phyloP scores from a whole-genome alignment of 1,139 yeast genomes.

The Debaryomyces coudertii region DNA sequence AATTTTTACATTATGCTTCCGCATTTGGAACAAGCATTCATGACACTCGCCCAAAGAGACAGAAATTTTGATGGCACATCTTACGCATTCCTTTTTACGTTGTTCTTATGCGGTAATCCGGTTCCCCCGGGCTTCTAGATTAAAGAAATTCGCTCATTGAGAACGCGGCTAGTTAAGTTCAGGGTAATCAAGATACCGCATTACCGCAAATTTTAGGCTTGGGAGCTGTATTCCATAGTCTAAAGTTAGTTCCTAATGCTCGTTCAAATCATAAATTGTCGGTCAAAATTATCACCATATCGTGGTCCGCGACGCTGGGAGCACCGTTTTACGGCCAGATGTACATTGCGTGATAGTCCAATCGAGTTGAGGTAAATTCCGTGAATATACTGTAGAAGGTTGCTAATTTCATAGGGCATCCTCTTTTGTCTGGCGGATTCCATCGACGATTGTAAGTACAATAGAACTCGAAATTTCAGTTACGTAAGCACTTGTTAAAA shows the following conservation, averaged over 20 bases:
- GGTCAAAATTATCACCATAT: not conserved
- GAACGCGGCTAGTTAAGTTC: not conserved
- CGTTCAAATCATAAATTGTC: not conserved
- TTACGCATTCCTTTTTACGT: not conserved
- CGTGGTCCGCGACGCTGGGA: not conserved
- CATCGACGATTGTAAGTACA: constrained; percentile 2
- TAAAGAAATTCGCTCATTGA: not conserved
- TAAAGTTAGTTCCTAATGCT: not conserved
- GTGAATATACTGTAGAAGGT: not conserved
- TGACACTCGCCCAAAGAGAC: not conserved
- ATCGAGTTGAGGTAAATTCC: too few species aligned
- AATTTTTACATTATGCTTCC: not conserved
- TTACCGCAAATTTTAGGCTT: not conserved
- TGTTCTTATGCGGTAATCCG: not conserved
- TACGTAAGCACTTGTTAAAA: not conserved
- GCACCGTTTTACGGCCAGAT: too few species aligned
- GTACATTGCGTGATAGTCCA: too few species aligned
- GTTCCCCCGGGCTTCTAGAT: not conserved
- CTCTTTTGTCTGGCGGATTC: not conserved
- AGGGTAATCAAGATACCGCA: not conserved
- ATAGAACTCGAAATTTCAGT: not conserved
- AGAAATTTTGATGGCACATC: not conserved
- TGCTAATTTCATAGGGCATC: not conserved
- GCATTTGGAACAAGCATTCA: not conserved
- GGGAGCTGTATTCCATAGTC: not conserved